Base-by-base conservation (phyloP, 768 basidiomycete genomes). In the Tephrocybe sp. region DNA sequence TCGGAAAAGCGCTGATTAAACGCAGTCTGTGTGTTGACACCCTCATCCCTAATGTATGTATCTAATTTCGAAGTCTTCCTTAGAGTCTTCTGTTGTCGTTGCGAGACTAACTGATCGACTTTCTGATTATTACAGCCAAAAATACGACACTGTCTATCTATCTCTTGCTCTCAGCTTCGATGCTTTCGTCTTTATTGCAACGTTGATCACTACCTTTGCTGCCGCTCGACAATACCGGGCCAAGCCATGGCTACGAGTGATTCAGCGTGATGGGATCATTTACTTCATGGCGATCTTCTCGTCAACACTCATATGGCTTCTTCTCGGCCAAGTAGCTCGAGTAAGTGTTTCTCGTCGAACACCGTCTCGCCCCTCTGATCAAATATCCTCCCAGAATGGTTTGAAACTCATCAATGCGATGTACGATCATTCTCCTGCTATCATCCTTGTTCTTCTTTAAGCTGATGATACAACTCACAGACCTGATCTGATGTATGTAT, bases 261-360 rank as follows among this genome's bases (percentile, higher is more conserved):
- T 57, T 9, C 57, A 58, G 28, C 45, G 59, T 8, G 61, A 60
- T 50, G 61, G 59, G 8, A 47, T 53, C 8, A 42, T 55, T 25
- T 60, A 62, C 50, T 62, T 60, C 26, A 37, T 57, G 32, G 59
- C 55, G 1, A 61, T 62, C n/a, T 62, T 60, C 46, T 58, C 59
- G 8, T 60, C 55, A 3, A 62, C 59, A 14, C 44, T 60, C n/a
- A 21, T 57, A 9, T 62, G 59, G 57, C 43, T 60, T 14, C 14
- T 60, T 11, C 34, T 60, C 20, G 24, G 15, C 17, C 33, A 43
- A 33, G 21, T 17, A 18, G 30, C 32, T 7, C 1, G 28, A 17
- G 37, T 45, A 26, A 33, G 49, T 43, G 10, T 33, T 20, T 33
- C 43, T n/a, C 1, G 9, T n/a, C 38, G 38, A 37, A 25, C 3